These are phyloP conservation scores for Dillenia turbinata DNA, from an alignment of 164 flowering plant genomes.

Conservation along the genomic window DNA sequence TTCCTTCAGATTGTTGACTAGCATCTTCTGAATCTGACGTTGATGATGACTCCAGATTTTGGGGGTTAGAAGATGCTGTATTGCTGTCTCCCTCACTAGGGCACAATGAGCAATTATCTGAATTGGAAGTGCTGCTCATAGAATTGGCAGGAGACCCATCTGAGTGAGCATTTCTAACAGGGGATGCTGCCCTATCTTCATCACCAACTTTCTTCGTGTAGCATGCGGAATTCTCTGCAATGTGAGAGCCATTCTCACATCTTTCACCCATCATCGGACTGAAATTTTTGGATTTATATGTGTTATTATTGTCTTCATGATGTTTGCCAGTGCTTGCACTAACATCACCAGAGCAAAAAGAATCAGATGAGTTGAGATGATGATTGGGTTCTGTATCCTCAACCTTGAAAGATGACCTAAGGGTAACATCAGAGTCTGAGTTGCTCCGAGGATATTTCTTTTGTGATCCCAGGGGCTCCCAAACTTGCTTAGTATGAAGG, in stretches of 20 bases:
- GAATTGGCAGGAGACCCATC: conserved; percentile 28
- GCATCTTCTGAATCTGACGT: conserved; percentile 82
- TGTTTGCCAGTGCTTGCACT: too few species aligned
- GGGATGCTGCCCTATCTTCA: conserved; percentile 25
- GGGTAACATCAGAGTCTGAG: conserved; percentile 63
- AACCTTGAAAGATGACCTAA: conserved; percentile 37
- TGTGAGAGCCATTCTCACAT: conserved; percentile 17
- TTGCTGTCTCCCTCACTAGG: conserved; percentile 83
- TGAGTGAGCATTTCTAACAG: conserved; percentile 6
- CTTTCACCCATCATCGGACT: conserved; percentile 10
- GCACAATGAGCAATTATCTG: conserved; percentile 81
- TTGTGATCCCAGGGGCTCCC: conserved; percentile 80
- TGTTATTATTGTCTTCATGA: conserved; percentile 11
- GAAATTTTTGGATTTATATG: conserved; percentile 17
- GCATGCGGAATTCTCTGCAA: conserved; percentile 13
- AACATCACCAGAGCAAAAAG: conserved; percentile 16
- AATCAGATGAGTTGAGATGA: too few species aligned
- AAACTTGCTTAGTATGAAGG: conserved; percentile 57
- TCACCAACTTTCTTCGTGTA: conserved; percentile 20
- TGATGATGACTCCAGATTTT: conserved; percentile 54
- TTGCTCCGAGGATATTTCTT: conserved; percentile 58
- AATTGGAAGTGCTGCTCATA: conserved; percentile 46
- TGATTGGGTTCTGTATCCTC: conserved; percentile 8
- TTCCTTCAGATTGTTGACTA: conserved; percentile 59
- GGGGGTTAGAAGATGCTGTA: conserved; percentile 50